Evolutionary conservation across 257 asterid genomes (phyloP), one percentile per base, ranked within the genome.

Genomic region (Solanum rostratum): DNA sequence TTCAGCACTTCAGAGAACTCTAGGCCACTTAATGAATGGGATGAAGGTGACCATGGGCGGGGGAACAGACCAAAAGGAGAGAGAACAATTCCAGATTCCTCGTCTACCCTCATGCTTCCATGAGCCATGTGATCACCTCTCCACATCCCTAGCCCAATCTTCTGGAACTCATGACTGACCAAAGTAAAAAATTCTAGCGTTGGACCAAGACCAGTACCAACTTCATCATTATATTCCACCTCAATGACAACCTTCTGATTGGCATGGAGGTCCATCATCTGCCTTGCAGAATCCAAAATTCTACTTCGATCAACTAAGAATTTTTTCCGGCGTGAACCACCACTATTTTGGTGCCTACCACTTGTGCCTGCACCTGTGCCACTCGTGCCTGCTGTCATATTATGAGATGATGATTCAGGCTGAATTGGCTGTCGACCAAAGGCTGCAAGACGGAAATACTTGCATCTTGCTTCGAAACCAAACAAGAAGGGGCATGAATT

Each of bases 161-260:
- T 92, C 89, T 92, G 99, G 88, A 95, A 97, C 92, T 97, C 98
- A 5, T 84, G 94, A 86, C 99, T 90, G 74, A 95, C 97, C 87
- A 97, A 86, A 10, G 98, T 95, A 85, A 92, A 97, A 84, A 97
- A 97, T 84, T 97, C 99, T 88, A 97, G 86, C 8, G 97, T 94
- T 7, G 99, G 99, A 82, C 99, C 99, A 78, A 94, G 96, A 74
- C 99, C 99, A 62, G 98, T 94, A 59, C 99, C 99, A 45, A 97
- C 99, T 92, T 97, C 99, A 71, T 97, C 98, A 78, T 74, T 87
- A 86, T 93, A 97, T 85, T 95, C 97, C 90, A 97, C 99, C 90
- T 97, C 99, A 87, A 93, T 84, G 79, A 84, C 86, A 85, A 88
- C 97, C 86, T 89, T 93, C 41, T 93, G 92, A 74, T 84, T 84